Percentiles rank a stretch among this genome's conserved stretches.
Conservation (phyloP, 2,329 filamentous ascomycete species). For the Trichoderma guizhouense region DNA sequence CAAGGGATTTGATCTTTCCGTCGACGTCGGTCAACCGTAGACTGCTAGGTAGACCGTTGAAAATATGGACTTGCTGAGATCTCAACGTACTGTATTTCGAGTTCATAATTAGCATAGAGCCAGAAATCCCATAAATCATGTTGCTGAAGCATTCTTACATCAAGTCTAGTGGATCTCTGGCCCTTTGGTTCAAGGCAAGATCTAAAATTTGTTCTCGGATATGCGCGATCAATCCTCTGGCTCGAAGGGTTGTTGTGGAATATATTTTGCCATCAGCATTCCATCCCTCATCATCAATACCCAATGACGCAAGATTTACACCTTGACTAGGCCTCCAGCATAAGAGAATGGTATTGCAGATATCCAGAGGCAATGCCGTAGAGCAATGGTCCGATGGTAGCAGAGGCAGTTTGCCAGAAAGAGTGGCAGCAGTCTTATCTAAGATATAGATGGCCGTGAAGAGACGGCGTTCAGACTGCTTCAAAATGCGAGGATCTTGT, state of each 20-base stretch:
- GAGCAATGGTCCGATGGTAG: neutral
- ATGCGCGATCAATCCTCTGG: neutral
- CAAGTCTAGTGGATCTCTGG: neutral
- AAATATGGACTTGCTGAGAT: neutral
- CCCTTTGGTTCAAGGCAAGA: neutral
- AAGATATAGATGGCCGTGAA: constrained; percentile 4
- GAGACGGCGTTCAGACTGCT: neutral
- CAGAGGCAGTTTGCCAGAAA: neutral
- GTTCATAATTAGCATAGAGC: too few relatives aligned
- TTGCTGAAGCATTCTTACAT: neutral
- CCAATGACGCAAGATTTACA: neutral
- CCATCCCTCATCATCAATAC: neutral
- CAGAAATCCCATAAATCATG: too few relatives aligned
- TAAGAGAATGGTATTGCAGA: neutral
- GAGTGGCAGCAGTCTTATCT: neutral
- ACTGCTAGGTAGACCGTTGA: neutral
- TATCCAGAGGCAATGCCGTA: neutral
- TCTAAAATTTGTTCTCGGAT: neutral
- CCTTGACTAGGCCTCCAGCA: neutral
- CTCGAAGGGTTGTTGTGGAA: neutral
- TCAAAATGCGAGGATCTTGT: neutral
- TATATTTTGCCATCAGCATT: neutral
- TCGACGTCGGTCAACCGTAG: neutral
- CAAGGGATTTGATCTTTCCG: neutral
- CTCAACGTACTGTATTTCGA: neutral